Evolutionary conservation across 805 yeast genomes (phyloP).

Genomic region (Candida corydali): DNA sequence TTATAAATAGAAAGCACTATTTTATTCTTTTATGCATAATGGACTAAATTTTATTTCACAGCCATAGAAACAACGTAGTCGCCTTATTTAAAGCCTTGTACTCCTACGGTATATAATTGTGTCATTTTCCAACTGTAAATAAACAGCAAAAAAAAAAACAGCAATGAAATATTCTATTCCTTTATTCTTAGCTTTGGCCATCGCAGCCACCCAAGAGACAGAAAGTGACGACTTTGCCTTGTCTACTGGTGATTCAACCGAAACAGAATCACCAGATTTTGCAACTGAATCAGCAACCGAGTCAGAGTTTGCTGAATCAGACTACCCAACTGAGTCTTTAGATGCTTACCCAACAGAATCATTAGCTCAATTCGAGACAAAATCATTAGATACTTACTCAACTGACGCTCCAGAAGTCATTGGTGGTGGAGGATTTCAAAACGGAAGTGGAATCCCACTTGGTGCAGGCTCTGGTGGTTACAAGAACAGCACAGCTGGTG

Average conservation of each 20-base stretch:
- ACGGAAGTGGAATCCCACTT: background rate
- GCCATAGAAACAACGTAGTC: no score
- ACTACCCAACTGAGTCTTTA: background rate
- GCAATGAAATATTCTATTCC: constrained; percentile 1
- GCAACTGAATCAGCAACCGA: background rate
- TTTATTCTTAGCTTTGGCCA: background rate
- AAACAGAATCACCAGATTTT: background rate
- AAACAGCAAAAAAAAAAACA: no score
- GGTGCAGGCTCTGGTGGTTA: background rate
- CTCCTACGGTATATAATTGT: no score
- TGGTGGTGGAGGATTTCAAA: background rate
- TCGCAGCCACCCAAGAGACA: background rate
- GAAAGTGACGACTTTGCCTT: no score
- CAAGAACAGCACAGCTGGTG: background rate
- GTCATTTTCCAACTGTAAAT: no score
- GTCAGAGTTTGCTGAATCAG: background rate
- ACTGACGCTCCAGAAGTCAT: constrained; percentile 1
- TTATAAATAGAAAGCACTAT: no score
- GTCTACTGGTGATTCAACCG: background rate
- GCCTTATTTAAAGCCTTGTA: no score
- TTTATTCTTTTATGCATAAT: no score
- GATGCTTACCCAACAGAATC: constrained; percentile 2
- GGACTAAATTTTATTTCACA: no score
- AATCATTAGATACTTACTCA: background rate
- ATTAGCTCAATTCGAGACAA: background rate